These are phyloP conservation scores for Daldinia sp. DNA, from an alignment of 2,329 filamentous ascomycete species.

Conservation along the genomic window DNA sequence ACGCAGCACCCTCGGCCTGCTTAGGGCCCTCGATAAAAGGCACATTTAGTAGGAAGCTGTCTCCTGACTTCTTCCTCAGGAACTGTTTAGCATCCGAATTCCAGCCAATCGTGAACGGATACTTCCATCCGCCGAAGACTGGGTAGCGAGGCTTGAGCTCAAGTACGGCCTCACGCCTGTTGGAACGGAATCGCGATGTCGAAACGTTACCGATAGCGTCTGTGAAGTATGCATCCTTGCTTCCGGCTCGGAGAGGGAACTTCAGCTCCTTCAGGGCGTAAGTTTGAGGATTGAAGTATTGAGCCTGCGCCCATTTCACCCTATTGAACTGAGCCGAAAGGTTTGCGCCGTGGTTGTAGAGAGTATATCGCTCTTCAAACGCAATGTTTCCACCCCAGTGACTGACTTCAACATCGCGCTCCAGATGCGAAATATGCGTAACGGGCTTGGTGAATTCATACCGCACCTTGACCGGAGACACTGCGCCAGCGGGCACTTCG, in stretches of 20 bases:
- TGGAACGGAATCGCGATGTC: constrained; percentile 86
- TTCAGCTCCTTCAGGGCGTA: constrained; percentile 84
- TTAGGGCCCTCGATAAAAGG: constrained; percentile 95
- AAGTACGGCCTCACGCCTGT: constrained; percentile 81
- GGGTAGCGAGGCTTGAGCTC: constrained; percentile 95
- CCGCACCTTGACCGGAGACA: constrained; percentile 79
- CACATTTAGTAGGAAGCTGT: constrained; percentile 87
- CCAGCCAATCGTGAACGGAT: constrained; percentile 97
- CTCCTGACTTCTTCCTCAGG: constrained; percentile 73
- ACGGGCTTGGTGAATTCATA: constrained; percentile 97
- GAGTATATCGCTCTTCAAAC: constrained; percentile 91
- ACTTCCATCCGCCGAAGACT: constrained; percentile 98
- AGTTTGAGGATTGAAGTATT: constrained; percentile 81
- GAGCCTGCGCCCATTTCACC: constrained; percentile 78
- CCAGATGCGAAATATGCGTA: constrained; percentile 80
- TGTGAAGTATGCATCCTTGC: constrained; percentile 90
- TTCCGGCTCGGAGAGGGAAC: constrained; percentile 83
- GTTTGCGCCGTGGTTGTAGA: constrained; percentile 87
- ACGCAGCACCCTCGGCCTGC: constrained; percentile 86
- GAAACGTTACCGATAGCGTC: constrained; percentile 98
- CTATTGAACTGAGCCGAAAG: constrained; percentile 79
- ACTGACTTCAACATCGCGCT: constrained; percentile 93
- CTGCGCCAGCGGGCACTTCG: constrained; percentile 81
- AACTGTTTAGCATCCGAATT: constrained; percentile 85
- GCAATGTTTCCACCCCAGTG: constrained; percentile 98